phyloP scores from a whole-genome alignment of 2,329 filamentous ascomycete genomes.

The Ceratocystis eucalypticola region DNA sequence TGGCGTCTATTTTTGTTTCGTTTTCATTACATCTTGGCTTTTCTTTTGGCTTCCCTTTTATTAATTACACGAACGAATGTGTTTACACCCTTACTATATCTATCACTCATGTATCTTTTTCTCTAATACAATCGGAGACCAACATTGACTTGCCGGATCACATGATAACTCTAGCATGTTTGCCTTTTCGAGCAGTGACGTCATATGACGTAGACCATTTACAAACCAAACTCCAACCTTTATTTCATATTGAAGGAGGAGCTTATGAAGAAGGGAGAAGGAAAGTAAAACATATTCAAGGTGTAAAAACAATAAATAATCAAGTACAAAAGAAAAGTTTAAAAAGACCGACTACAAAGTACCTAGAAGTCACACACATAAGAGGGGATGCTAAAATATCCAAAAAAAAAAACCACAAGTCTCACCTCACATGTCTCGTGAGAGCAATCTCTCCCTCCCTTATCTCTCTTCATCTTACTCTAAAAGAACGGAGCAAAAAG shows the following conservation, averaged over 20 bases:
- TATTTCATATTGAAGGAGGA: background rate
- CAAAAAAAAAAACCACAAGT: background rate
- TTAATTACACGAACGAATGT: constrained; percentile 18
- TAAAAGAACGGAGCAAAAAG: background rate
- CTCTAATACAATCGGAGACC: no score
- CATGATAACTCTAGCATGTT: background rate
- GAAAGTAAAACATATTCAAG: background rate
- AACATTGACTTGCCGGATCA: background rate
- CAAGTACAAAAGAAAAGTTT: background rate
- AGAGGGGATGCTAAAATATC: background rate
- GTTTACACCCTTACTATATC: background rate
- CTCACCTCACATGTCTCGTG: background rate
- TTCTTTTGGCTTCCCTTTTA: constrained; percentile 23
- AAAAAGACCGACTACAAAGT: background rate
- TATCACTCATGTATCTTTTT: background rate
- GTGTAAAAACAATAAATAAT: background rate
- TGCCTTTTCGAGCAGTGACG: background rate
- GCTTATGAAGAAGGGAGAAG: background rate
- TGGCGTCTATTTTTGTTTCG: background rate
- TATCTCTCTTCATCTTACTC: background rate
- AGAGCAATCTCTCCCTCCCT: background rate
- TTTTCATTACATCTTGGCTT: constrained; percentile 8
- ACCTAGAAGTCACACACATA: background rate
- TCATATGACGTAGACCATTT: background rate
- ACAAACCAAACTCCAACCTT: background rate